Percentiles rank a stretch among this genome's conserved stretches.
phyloP scores from a whole-genome alignment of 495 filamentous ascomycete genomes.

The Penicillium tannophilum region DNA sequence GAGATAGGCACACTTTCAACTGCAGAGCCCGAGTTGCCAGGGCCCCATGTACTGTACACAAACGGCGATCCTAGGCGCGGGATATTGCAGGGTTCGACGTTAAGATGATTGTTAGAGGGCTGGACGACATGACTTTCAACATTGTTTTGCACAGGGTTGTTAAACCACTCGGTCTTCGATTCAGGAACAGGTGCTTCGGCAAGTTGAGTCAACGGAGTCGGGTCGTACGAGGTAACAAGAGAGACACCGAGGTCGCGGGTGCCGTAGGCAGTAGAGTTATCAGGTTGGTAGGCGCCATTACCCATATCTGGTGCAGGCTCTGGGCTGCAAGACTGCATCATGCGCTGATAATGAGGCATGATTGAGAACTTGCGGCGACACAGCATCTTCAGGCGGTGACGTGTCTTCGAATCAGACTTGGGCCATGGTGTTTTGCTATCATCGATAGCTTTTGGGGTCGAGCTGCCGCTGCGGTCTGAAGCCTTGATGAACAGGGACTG shows the following conservation, averaged over 20 bases:
- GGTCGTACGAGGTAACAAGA: slow-evolving; percentile 74
- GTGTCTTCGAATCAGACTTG: slow-evolving; percentile 77
- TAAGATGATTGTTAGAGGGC: slow-evolving; percentile 22
- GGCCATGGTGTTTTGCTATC: slow-evolving; percentile 63
- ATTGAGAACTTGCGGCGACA: slow-evolving; percentile 75
- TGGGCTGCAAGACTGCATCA: slow-evolving; percentile 72
- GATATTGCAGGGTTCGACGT: slow-evolving; percentile 27
- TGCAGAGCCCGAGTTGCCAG: slow-evolving; percentile 43
- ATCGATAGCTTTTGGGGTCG: slow-evolving; percentile 55
- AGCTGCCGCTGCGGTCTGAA: slow-evolving; percentile 58
- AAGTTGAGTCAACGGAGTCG: slow-evolving; percentile 69
- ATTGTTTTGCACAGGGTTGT: slow-evolving; percentile 28
- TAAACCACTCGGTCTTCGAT: slow-evolving; percentile 39
- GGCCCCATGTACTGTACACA: slow-evolving; percentile 58
- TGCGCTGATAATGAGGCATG: slow-evolving; percentile 66
- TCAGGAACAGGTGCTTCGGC: slow-evolving; percentile 38
- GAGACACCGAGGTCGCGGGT: slow-evolving; percentile 86
- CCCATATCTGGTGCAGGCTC: slow-evolving; percentile 64
- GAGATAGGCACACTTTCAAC: slow-evolving; percentile 33
- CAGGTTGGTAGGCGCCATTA: neutral
- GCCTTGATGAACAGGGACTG: slow-evolving; percentile 10
- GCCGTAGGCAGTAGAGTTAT: slow-evolving; percentile 49
- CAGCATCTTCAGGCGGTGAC: slow-evolving; percentile 77
- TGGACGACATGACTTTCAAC: slow-evolving; percentile 4
- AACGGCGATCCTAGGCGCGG: slow-evolving; percentile 59